Evolutionary conservation across 2,329 filamentous ascomycete genomes (phyloP).

Genomic region (Pseudopithomyces chartarum): DNA sequence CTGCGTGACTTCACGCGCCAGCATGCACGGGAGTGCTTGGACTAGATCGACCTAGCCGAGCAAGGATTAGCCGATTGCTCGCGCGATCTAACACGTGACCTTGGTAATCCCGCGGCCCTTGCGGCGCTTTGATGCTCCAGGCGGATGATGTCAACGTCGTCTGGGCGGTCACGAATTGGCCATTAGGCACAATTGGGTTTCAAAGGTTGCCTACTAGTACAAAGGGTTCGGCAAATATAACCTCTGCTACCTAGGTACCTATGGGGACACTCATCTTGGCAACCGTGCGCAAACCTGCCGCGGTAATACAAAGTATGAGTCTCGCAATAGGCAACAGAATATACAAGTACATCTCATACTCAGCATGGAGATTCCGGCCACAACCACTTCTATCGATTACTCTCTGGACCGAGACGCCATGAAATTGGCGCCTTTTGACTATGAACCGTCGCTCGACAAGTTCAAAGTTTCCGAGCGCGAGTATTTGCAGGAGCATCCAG

Average conservation of each 20-base stretch:
- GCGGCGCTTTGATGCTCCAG: neutral
- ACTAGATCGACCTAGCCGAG: neutral
- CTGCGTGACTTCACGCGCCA: neutral
- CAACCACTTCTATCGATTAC: neutral
- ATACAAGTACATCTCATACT: neutral
- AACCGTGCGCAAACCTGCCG: neutral
- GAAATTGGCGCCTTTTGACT: constrained; percentile 18
- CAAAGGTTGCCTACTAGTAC: neutral
- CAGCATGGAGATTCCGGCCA: neutral
- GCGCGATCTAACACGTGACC: constrained; percentile 1
- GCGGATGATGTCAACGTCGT: neutral
- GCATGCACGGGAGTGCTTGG: no score
- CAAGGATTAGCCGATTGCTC: constrained; percentile 1
- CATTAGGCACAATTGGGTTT: neutral
- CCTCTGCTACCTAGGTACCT: no score
- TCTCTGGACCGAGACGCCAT: neutral
- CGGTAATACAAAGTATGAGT: neutral
- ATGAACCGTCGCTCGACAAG: constrained; percentile 28
- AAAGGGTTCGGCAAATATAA: neutral
- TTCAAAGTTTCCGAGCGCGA: constrained; percentile 35
- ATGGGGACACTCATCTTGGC: neutral
- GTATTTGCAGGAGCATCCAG: constrained; percentile 30
- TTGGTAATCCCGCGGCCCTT: neutral
- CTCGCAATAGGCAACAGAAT: neutral
- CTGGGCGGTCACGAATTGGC: neutral